phyloP scores from a whole-genome alignment of 164 flowering plant species.

The Vitis riparia region DNA sequence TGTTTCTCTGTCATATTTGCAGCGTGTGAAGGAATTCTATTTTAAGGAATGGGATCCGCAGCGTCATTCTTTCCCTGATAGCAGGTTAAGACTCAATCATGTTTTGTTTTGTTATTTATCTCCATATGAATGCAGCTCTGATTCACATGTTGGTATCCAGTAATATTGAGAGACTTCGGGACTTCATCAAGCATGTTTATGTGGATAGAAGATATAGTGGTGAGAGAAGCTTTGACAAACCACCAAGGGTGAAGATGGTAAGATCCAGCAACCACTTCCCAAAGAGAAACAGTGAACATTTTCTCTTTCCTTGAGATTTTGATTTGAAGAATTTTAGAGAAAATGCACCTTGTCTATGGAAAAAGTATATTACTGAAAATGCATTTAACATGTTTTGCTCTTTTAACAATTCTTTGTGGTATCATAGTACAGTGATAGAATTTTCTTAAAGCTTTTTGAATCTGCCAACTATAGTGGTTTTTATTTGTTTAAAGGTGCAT shows the following conservation, averaged over 20 bases:
- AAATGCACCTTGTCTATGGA: too few species aligned
- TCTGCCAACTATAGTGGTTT: neutral
- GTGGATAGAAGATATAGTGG: slow-evolving; percentile 91
- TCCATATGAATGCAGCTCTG: slow-evolving; percentile 12
- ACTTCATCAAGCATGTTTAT: slow-evolving; percentile 90
- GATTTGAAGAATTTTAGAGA: neutral
- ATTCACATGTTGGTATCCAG: slow-evolving; percentile 39
- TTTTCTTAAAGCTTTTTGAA: neutral
- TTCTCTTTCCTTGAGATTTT: neutral
- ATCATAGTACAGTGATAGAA: neutral
- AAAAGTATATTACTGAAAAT: too few species aligned
- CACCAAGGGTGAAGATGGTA: slow-evolving; percentile 70
- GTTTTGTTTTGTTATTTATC: neutral
- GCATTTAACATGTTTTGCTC: neutral
- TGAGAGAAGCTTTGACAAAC: slow-evolving; percentile 68
- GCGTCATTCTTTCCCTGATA: slow-evolving; percentile 73
- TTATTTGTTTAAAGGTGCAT: neutral
- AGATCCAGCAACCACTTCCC: neutral
- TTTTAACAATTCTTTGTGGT: neutral
- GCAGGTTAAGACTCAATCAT: slow-evolving; percentile 51
- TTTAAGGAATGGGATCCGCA: slow-evolving; percentile 90
- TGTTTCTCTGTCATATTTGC: slow-evolving; percentile 4
- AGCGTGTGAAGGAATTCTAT: slow-evolving; percentile 81
- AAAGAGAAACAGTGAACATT: too few species aligned
- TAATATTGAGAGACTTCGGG: slow-evolving; percentile 84